phyloP scores from a whole-genome alignment of 495 filamentous ascomycete genomes.

The Extremus antarcticus region DNA sequence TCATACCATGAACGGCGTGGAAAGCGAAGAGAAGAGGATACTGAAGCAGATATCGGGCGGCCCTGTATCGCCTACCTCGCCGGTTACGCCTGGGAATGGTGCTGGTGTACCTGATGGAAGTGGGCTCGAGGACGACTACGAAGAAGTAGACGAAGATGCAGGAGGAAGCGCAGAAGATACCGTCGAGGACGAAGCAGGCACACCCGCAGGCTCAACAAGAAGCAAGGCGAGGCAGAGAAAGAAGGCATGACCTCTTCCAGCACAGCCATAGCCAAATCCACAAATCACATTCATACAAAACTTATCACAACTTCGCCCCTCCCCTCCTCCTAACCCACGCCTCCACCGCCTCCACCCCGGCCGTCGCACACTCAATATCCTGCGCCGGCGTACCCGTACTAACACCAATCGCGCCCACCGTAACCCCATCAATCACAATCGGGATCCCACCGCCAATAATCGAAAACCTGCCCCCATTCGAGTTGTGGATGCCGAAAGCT shows the following conservation, averaged over 20 bases:
- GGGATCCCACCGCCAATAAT: conserved; percentile 32
- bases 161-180: neutral
- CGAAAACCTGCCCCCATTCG: conserved; percentile 28
- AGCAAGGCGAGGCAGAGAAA: conserved; percentile 13
- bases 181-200: neutral
- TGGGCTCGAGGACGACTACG: neutral
- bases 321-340: conserved; percentile 17
- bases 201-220: conserved; percentile 11
- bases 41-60: conserved; percentile 17
- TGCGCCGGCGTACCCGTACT: conserved; percentile 30
- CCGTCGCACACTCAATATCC: conserved; percentile 28
- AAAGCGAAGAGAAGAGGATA: conserved; percentile 57
- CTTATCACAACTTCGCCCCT: conserved; percentile 22
- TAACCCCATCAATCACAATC: conserved; percentile 24
- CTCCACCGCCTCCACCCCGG: conserved; percentile 28
- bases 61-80: neutral
- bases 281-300: neutral
- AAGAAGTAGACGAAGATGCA: conserved; percentile 4
- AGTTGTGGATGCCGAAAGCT: conserved; percentile 30
- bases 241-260: conserved; percentile 2
- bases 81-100: neutral
- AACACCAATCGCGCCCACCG: conserved; percentile 31
- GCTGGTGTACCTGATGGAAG: neutral
- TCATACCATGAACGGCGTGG: conserved; percentile 71
- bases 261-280: neutral